These are phyloP conservation scores for Euphorbia pulcherrima DNA, from an alignment of 345 rosid species.

Conservation along the genomic window DNA sequence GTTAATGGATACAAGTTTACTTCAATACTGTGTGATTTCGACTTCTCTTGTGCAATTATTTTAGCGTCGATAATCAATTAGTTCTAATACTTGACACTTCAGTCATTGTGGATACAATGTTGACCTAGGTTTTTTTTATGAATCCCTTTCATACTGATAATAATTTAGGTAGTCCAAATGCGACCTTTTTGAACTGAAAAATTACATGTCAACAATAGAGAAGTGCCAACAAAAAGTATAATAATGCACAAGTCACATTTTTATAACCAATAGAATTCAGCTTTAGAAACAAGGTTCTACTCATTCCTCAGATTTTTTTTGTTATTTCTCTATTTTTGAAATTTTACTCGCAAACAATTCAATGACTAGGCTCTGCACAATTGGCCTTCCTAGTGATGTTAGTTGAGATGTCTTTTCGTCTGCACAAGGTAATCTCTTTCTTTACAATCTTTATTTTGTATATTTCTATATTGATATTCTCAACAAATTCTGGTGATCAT, in stretches of 20 bases:
- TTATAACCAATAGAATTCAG: background rate
- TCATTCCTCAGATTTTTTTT: background rate
- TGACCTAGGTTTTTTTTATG: background rate
- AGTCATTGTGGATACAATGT: background rate
- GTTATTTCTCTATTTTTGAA: background rate
- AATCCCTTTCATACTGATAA: background rate
- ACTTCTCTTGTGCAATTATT: too few relatives aligned
- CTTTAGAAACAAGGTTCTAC: background rate
- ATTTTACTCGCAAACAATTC: background rate
- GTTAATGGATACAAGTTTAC: background rate
- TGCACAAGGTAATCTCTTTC: conserved; percentile 72
- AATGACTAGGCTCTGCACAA: conserved; percentile 77
- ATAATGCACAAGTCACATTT: background rate
- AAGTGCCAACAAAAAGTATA: background rate
- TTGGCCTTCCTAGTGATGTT: conserved; percentile 92
- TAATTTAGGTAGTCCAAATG: background rate
- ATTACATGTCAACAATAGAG: too few relatives aligned
- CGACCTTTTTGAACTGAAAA: too few relatives aligned
- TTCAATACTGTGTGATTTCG: background rate
- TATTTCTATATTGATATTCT: background rate
- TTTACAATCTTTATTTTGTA: background rate
- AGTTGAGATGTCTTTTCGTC: conserved; percentile 95
- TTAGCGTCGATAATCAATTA: background rate
- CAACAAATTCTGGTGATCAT: background rate
- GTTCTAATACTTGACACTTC: background rate